A percentile compares a stretch with the other conserved stretches of the same genome.
phyloP scores from a whole-genome alignment of 164 flowering plant species.

The Annona cherimola region DNA sequence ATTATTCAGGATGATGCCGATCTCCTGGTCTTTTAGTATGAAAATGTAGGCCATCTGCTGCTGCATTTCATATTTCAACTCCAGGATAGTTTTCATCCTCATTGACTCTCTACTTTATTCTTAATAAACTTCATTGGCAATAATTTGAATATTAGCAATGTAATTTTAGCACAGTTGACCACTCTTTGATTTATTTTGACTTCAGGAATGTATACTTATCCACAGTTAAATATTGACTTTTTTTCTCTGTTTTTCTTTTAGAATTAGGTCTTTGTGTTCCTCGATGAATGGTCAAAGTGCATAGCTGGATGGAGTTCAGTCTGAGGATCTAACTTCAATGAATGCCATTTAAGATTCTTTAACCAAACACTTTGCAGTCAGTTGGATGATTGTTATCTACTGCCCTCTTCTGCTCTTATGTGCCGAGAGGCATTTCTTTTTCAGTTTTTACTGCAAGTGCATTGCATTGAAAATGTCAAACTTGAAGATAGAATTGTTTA shows the following conservation, averaged over 20 bases:
- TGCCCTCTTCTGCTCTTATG: not conserved
- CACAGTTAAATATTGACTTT: not conserved
- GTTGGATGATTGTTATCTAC: not conserved
- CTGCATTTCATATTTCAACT: too few species aligned
- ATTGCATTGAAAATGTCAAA: not conserved
- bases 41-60: too few species aligned
- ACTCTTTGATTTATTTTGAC: not conserved
- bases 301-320: not conserved
- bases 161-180: not conserved
- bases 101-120: too few species aligned
- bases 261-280: slow-evolving; percentile 3
- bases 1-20: too few species aligned
- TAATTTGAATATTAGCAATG: too few species aligned
- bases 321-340: not conserved
- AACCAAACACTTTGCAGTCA: not conserved
- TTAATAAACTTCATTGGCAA: too few species aligned
- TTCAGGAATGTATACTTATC: not conserved
- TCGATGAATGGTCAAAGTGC: not conserved
- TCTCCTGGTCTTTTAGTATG: too few species aligned
- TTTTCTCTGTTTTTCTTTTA: not conserved
- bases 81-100: too few species aligned
- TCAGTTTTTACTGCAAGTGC: not conserved
- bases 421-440: not conserved
- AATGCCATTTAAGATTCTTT: not conserved
- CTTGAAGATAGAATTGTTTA: not conserved